These are phyloP conservation scores for Rosellinia necatrix DNA, from an alignment of 2,329 filamentous ascomycete genomes.

Conservation along the genomic window DNA sequence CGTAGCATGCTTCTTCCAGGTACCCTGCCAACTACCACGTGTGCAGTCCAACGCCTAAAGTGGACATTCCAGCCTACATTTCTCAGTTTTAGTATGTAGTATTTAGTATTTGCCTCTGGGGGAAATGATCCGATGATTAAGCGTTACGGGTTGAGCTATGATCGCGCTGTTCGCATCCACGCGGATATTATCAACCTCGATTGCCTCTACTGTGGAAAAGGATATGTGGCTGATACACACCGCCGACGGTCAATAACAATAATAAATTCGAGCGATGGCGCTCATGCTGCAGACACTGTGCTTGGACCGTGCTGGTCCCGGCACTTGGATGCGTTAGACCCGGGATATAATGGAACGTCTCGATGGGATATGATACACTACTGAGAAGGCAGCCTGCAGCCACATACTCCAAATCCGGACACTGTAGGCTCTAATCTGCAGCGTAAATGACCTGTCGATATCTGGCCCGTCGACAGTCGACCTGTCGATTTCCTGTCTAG, in stretches of 20 bases:
- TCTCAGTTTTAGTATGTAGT: too few species aligned
- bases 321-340: constrained; percentile 18
- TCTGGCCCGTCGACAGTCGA: too few species aligned
- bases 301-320: too few species aligned
- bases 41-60: neutral
- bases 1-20: neutral
- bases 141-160: neutral
- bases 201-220: constrained; percentile 11
- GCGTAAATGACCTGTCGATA: too few species aligned
- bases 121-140: too few species aligned
- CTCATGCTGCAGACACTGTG: constrained; percentile 19
- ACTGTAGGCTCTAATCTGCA: neutral
- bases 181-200: constrained; percentile 6
- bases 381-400: constrained; percentile 4
- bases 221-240: constrained; percentile 27
- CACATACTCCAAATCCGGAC: constrained; percentile 3
- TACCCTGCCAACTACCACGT: neutral
- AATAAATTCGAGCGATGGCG: constrained; percentile 6
- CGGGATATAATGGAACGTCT: constrained; percentile 14
- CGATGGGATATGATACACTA: too few species aligned
- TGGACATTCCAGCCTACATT: constrained; percentile 4
- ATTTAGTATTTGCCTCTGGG: too few species aligned
- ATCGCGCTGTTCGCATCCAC: constrained; percentile 7
- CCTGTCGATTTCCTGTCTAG: too few species aligned
- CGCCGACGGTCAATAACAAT: constrained; percentile 9